phyloP scores from a whole-genome alignment of 1,284 basidiomycete species.

The Omphalotus olearius region DNA sequence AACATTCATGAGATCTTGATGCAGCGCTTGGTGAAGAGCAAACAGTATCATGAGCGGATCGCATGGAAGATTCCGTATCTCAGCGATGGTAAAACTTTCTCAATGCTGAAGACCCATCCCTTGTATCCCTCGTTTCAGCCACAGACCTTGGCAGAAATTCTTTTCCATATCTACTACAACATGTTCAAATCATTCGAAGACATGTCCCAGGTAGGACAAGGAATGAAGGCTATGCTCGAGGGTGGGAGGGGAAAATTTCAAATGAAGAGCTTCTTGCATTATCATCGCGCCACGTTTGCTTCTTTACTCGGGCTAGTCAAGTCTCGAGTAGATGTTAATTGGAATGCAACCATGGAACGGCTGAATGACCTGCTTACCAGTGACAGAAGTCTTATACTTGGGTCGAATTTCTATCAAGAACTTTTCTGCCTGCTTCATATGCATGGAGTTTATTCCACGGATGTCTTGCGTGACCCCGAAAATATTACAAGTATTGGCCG shows the following conservation, averaged over 20 bases:
- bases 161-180: constrained; percentile 42
- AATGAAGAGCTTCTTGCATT: constrained; percentile 30
- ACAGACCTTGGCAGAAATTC: constrained; percentile 30
- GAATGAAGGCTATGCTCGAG: not conserved
- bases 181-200: constrained; percentile 41
- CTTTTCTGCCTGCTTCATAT: constrained; percentile 29
- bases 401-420: constrained; percentile 29
- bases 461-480: not conserved
- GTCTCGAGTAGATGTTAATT: constrained; percentile 22
- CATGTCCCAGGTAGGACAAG: constrained; percentile 9
- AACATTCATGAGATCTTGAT: constrained; percentile 34
- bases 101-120: not conserved
- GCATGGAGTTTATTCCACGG: constrained; percentile 25
- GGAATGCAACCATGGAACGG: constrained; percentile 25
- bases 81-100: not conserved
- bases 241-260: constrained; percentile 15
- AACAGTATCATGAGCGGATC: constrained; percentile 30
- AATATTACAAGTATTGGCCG: constrained; percentile 11
- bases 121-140: constrained; percentile 23
- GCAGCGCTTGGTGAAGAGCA: not conserved
- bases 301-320: constrained; percentile 32
- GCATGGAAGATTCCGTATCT: constrained; percentile 32
- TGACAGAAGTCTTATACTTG: constrained; percentile 26
- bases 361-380: constrained; percentile 21
- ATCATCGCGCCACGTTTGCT: constrained; percentile 40